Base-by-base conservation (phyloP, 2,329 filamentous ascomycete genomes). In the Ophiostoma quercus region DNA sequence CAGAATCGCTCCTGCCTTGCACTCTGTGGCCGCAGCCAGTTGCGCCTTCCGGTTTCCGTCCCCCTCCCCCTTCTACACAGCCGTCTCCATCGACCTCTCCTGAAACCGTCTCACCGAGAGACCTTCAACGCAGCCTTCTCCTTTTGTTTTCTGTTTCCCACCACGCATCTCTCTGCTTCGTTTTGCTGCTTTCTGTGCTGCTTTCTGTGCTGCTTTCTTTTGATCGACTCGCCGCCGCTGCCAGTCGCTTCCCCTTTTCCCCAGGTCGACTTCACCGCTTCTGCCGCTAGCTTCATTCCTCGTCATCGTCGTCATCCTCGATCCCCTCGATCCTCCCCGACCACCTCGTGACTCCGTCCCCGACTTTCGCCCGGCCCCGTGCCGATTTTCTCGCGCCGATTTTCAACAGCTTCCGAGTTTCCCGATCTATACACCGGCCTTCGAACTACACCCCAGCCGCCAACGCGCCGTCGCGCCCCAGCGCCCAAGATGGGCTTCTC, bases 401-500 rank as follows among this genome's bases (percentile, higher is more conserved):
- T 62, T 25, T 32, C 22, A 2, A 32, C 25, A 16, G 51, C 51
- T 25, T 11, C n/a, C n/a, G 11, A 57, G n/a, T 5, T 57, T 25
- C 22, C 25, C 62, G 32, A 65, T 25, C 6, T n/a, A 9, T 34
- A 14, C 34, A 14, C 3, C 19, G 9, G 62, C 19, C 62, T 19
- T 19, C 65, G n/a, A 66, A 66, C 65, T 12, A 41, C 19, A 47
- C 12, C 34, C 14, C 19, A 19, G n/a, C 11, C 41, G 43, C 11
- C 39, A 22, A 19, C 34, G 62, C 62, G 25, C 39, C 25, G 65
- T 54, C 51, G 43, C 67, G 32, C 63, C n/a, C 54, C 37, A 34
- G 65, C 37, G 22, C 70, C 80, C 83, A 88, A 79, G 76, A 97
- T 97, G 92, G 90, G 88, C 76, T 84, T 90, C 80, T 96, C 93